Evolutionary conservation across 1,284 basidiomycete genomes (phyloP).

Genomic region (Tetrapyrgos nigripes): DNA sequence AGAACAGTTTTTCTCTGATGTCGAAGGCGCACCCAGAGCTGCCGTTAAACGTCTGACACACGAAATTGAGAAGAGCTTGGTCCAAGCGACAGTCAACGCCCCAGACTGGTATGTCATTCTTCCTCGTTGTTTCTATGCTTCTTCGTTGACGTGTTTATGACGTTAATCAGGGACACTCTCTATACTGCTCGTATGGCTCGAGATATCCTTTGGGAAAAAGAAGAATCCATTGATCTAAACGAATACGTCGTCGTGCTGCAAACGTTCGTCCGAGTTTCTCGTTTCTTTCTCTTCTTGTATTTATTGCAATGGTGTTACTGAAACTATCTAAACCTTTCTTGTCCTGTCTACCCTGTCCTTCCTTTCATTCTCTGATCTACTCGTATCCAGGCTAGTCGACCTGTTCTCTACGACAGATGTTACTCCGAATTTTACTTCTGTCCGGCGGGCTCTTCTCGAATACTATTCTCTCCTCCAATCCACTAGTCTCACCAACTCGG

Average conservation of each 20-base stretch:
- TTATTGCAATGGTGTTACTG: conserved; percentile 23
- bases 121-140: conserved; percentile 25
- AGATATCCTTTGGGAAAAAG: conserved; percentile 87
- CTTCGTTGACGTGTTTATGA: conserved; percentile 18
- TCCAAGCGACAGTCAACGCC: conserved; percentile 87
- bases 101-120: conserved; percentile 93
- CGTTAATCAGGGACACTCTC: conserved; percentile 74
- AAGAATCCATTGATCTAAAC: conserved; percentile 75
- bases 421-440: conserved; percentile 63
- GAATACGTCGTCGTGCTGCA: conserved; percentile 88
- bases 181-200: conserved; percentile 89
- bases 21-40: conserved; percentile 72
- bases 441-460: conserved; percentile 76
- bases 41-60: conserved; percentile 91
- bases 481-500: conserved; percentile 82
- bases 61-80: conserved; percentile 72
- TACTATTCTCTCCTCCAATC: conserved; percentile 90
- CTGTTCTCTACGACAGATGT: conserved; percentile 76
- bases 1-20: conserved; percentile 75
- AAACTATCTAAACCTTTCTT: too few relatives aligned
- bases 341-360: too few relatives aligned
- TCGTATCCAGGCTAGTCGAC: conserved; percentile 82
- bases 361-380: too few relatives aligned
- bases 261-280: conserved; percentile 62
- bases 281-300: conserved; percentile 19